phyloP scores from a whole-genome alignment of 148 eudicot species.

The Nepenthes mirabilis region DNA sequence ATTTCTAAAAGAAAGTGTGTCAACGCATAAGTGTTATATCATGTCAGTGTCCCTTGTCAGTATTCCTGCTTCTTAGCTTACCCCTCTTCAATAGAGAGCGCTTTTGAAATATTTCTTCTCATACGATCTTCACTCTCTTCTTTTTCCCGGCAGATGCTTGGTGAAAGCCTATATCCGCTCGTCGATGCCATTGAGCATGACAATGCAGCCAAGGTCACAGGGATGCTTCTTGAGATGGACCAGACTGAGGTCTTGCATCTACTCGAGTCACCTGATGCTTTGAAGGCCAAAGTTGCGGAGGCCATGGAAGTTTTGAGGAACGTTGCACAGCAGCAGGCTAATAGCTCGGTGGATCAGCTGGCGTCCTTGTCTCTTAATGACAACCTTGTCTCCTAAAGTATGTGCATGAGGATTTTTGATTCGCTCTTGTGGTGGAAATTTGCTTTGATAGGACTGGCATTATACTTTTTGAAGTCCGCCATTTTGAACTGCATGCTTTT shows the following conservation, averaged over 20 bases:
- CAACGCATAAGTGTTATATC: no score
- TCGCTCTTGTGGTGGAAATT: no score
- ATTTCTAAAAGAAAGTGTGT: no score
- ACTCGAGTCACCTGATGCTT: constrained; percentile 81
- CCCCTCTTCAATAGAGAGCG: no score
- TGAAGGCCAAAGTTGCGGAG: constrained; percentile 74
- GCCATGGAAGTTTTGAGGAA: constrained; percentile 82
- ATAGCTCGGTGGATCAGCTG: constrained; percentile 49
- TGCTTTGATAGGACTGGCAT: no score
- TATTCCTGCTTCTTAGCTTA: no score
- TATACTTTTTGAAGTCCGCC: no score
- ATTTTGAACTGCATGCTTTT: no score
- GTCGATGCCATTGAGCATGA: constrained; percentile 82
- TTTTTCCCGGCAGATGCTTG: constrained; percentile 51
- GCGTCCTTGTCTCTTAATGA: constrained; percentile 59
- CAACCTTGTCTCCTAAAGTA: constrained; percentile 16
- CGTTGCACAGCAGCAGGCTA: constrained; percentile 41
- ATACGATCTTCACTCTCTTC: not conserved
- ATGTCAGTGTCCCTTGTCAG: no score
- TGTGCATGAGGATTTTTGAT: not conserved
- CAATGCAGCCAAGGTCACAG: constrained; percentile 82
- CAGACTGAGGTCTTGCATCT: constrained; percentile 49
- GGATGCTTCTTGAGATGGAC: constrained; percentile 38
- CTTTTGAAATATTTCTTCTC: no score
- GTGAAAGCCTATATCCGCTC: constrained; percentile 70